Evolutionary conservation across 108 stramenopile species (phyloP), one percentile per base, ranked within the genome.

Genomic region (Craspedostauros australis): DNA sequence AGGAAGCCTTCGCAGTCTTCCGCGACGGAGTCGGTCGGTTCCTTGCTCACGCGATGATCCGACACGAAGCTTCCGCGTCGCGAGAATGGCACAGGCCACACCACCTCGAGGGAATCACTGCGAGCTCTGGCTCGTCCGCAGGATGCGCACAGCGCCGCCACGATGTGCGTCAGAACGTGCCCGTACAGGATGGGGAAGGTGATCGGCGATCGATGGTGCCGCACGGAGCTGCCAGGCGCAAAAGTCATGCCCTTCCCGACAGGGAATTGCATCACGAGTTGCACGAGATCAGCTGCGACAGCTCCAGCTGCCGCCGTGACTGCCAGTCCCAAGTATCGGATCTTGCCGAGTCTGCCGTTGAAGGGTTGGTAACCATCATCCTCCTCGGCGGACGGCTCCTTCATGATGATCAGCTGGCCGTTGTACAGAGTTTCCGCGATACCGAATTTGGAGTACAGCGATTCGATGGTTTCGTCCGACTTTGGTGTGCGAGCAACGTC

Each of bases 291-390:
- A 18, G 53, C 71, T 8, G 86, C 75, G 14, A 91, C 74, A 16
- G 90, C 76, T 23, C 90, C 84, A 22, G 84, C 56, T 11, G 86
- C 84, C 4, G 70, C 76, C 82, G 88, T 87, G 11, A 86, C 60
- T 3, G 90, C 77, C 20, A 91, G 64, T 6, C 68, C 83, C 23
- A 91, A 48, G 49, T 86, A 84, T 26, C 90, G 58, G 22, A 87
- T 65, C 50, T 72, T 82, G 1, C 90, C 90, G 18, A 91, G 25
- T 38, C 86, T 54, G 11, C 90, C 90, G 46, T 72, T 62, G 50
- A 91, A 91, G 6, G 83, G 86, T 34, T 91, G 90, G 3, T 48
- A 60, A 2, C 90, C 84, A n/a, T 69, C 79, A 34, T 88, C 86
- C 16, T 63, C 54, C 7, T 50, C 54, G 7, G 78, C 14, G 7